Percentiles rank a stretch among this genome's conserved stretches.
Conservation (phyloP, 805 yeast genomes). For the Ogataea pini region DNA sequence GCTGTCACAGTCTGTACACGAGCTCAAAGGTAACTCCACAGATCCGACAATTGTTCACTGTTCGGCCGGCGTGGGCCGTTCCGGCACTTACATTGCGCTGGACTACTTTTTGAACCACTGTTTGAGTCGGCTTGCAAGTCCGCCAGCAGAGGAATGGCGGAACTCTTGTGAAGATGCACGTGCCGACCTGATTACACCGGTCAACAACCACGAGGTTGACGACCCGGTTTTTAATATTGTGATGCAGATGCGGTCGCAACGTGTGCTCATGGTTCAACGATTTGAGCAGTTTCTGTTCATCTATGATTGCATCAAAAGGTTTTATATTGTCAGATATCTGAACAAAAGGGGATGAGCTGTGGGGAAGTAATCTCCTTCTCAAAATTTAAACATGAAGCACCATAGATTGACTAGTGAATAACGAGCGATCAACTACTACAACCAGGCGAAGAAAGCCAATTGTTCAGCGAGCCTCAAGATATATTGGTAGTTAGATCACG, state of each 20-base stretch:
- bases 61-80: conserved; percentile 62
- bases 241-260: conserved; percentile 45
- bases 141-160: neutral
- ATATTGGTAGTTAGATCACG: no score
- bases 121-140: conserved; percentile 5
- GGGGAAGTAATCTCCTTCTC: no score
- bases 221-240: conserved; percentile 49
- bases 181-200: conserved; percentile 23
- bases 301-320: conserved; percentile 39
- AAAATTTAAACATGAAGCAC: no score
- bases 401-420: no score
- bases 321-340: conserved; percentile 19
- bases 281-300: conserved; percentile 51
- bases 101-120: conserved; percentile 38
- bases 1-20: conserved; percentile 21
- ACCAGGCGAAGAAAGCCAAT: no score
- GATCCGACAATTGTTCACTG: conserved; percentile 49
- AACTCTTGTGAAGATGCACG: conserved; percentile 19
- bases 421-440: no score
- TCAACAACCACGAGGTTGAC: conserved; percentile 18
- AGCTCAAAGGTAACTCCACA: neutral
- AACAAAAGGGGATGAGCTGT: conserved; percentile 1
- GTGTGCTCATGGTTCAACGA: conserved; percentile 58
- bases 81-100: conserved; percentile 51
- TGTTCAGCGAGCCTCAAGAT: no score